A percentile compares a stretch with the other conserved stretches of the same genome.
These are phyloP conservation scores for Sporothrix pallida DNA, from an alignment of 2,329 filamentous ascomycete species.

Conservation along the genomic window DNA sequence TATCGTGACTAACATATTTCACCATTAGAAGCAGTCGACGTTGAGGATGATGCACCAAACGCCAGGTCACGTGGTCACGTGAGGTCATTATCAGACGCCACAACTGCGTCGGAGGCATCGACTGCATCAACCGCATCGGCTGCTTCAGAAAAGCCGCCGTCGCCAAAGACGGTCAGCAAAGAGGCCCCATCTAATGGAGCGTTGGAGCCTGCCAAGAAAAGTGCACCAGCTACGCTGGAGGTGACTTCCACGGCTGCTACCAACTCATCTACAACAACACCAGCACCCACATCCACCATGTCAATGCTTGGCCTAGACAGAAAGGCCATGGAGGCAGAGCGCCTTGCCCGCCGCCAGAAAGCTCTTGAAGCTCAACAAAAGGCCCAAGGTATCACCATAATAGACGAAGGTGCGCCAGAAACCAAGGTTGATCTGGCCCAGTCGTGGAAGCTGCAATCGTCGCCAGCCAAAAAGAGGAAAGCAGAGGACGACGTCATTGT, in stretches of 20 bases:
- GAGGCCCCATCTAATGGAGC: neutral
- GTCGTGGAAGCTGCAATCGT: constrained; percentile 23
- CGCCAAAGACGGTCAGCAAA: neutral
- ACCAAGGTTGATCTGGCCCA: neutral
- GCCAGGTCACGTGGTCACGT: constrained; percentile 17
- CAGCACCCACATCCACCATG: neutral
- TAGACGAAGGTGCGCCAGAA: neutral
- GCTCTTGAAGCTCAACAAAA: constrained; percentile 40
- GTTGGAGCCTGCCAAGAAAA: neutral
- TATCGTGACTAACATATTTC: neutral
- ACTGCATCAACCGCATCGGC: constrained; percentile 32
- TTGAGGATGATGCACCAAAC: neutral
- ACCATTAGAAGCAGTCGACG: neutral
- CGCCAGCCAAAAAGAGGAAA: constrained; percentile 30
- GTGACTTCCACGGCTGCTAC: neutral
- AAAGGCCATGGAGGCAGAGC: constrained; percentile 83
- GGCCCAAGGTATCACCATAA: neutral
- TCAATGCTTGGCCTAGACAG: constrained; percentile 68
- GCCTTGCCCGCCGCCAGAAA: constrained; percentile 73
- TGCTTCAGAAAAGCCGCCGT: constrained; percentile 29
- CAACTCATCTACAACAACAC: no score
- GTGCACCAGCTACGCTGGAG: neutral
- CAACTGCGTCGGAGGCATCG: neutral
- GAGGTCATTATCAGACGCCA: constrained; percentile 15
- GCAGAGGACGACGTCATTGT: constrained; percentile 28